Percentiles rank a stretch among this genome's conserved stretches.
These are phyloP conservation scores for Sugiyamaella valdiviana DNA, from an alignment of 805 yeast species.

Conservation along the genomic window DNA sequence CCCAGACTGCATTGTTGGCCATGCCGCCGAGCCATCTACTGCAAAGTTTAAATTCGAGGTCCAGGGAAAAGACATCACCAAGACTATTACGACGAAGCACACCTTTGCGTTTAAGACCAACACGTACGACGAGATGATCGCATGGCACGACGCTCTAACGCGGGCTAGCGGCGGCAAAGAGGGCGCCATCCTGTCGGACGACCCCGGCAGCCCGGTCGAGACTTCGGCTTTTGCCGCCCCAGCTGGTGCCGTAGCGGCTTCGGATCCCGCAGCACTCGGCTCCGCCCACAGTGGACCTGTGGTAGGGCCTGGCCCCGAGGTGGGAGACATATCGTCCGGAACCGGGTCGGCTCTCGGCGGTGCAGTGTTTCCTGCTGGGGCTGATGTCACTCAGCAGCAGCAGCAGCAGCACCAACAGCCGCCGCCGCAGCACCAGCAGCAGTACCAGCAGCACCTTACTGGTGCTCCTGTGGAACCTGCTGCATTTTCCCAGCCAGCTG, in stretches of 20 bases:
- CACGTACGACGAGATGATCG: slow-evolving; percentile 39
- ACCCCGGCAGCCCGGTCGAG: background rate
- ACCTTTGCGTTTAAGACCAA: slow-evolving; percentile 39
- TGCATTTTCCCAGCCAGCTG: background rate
- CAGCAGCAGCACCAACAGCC: slow-evolving; percentile 1
- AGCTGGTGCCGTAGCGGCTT: background rate
- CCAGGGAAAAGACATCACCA: slow-evolving; percentile 39
- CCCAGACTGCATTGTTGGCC: slow-evolving; percentile 42
- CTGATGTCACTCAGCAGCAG: slow-evolving; percentile 10
- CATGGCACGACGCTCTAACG: slow-evolving; percentile 41
- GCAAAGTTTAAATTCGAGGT: slow-evolving; percentile 39
- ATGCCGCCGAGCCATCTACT: slow-evolving; percentile 27
- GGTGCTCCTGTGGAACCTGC: background rate
- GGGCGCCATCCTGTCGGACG: slow-evolving; percentile 15
- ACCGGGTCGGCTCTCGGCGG: background rate
- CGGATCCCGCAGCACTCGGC: too few relatives aligned
- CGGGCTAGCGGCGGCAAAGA: slow-evolving; percentile 19
- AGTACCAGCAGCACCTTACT: background rate
- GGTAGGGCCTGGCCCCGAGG: background rate
- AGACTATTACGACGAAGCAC: slow-evolving; percentile 30
- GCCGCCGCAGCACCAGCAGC: slow-evolving; percentile 2
- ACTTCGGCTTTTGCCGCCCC: background rate
- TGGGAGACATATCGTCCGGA: background rate
- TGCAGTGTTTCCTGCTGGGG: background rate
- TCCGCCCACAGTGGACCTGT: too few relatives aligned